phyloP scores from a whole-genome alignment of 495 filamentous ascomycete species.

The Cenococcum geophilum region DNA sequence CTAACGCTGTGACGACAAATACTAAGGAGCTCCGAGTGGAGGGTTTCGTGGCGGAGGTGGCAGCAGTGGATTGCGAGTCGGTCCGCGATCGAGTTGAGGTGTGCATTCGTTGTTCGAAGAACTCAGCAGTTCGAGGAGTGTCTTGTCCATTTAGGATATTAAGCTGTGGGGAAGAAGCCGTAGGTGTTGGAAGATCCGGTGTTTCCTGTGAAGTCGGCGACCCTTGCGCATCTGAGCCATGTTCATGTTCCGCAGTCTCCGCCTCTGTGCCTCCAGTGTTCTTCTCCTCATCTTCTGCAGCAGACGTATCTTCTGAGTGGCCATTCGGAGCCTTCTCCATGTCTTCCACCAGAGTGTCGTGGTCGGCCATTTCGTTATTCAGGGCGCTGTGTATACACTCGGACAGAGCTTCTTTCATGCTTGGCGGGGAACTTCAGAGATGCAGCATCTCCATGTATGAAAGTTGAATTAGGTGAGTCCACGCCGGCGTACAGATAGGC shows the following conservation, averaged over 20 bases:
- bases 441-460: neutral
- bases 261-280: conserved; percentile 6
- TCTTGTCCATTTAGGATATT: conserved; percentile 15
- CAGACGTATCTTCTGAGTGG: conserved; percentile 4
- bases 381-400: conserved; percentile 5
- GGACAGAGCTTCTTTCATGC: conserved; percentile 7
- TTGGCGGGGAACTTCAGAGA: neutral
- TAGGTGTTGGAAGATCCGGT: conserved; percentile 16
- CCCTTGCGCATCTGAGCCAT: conserved; percentile 4
- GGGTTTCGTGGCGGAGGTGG: conserved; percentile 45
- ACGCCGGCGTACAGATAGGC: neutral
- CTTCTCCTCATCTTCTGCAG: conserved; percentile 1
- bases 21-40: conserved; percentile 81
- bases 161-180: conserved; percentile 22
- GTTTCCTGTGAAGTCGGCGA: neutral
- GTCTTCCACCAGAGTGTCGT: conserved; percentile 12
- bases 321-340: conserved; percentile 13
- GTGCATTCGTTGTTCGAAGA: conserved; percentile 26
- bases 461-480: neutral
- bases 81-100: conserved; percentile 38
- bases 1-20: conserved; percentile 86
- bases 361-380: conserved; percentile 30
- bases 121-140: conserved; percentile 25
- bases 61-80: conserved; percentile 55
- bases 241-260: neutral